Conservation (phyloP, 2,329 filamentous ascomycete species). For the Neofusicoccum umdonicola region DNA sequence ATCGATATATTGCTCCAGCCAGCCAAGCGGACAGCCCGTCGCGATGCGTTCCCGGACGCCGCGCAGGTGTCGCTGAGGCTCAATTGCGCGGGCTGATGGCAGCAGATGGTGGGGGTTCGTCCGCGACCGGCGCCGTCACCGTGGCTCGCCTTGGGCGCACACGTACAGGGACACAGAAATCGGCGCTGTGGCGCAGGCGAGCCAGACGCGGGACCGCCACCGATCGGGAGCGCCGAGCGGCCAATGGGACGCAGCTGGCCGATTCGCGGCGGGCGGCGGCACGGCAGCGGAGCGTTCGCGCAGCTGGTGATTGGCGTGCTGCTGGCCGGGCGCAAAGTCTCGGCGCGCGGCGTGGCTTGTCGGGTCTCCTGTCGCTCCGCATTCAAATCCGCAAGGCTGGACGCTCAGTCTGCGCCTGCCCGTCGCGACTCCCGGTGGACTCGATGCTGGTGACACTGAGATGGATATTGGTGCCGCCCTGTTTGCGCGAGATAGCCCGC, state of each 20-base stretch:
- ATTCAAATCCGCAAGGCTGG: background rate
- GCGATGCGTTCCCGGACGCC: no score
- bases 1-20: background rate
- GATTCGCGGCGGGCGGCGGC: background rate
- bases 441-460: slow-evolving; percentile 1
- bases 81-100: no score
- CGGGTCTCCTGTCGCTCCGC: background rate
- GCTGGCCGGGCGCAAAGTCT: background rate
- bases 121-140: background rate
- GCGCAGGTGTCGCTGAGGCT: no score
- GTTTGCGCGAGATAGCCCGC: background rate
- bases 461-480: background rate
- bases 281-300: no score
- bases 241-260: background rate
- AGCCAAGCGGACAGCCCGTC: background rate
- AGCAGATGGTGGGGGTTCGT: background rate
- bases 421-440: background rate
- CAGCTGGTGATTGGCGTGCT: background rate
- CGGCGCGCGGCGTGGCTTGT: background rate
- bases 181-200: background rate
- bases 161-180: background rate
- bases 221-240: background rate
- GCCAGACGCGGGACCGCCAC: background rate
- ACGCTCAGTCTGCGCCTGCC: background rate
- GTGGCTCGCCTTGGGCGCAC: background rate